Base-by-base conservation (phyloP, 2,329 filamentous ascomycete species). In the Iodosphaeria phyllophila region DNA sequence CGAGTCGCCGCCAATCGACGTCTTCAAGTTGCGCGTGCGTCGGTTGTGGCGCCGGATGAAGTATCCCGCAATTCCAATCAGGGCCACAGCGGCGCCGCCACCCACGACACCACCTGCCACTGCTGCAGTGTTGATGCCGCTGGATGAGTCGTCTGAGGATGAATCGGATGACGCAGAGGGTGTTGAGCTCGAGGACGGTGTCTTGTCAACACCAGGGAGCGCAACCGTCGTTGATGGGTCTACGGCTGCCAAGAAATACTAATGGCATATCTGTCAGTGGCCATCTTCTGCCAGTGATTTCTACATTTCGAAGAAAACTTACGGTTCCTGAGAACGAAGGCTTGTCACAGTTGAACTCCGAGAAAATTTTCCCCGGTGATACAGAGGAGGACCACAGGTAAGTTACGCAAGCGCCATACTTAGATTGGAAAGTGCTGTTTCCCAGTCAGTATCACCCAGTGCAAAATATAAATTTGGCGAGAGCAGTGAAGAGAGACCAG, bases 311-410 rank as follows among this genome's bases (percentile, higher is more conserved):
- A n/a, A n/a, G n/a, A n/a, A n/a, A n/a, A n/a, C n/a, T n/a, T n/a
- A n/a, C n/a, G n/a, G n/a, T n/a, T 8, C 28, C 34, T 3, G 35
- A 26, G 22, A 28, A 33, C 3, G 14, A 20, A n/a, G 31, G 23
- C 13, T 25, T 24, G 22, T 35, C 27, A 28, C 36, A 39, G 20
- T 31, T 30, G 24, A 27, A 35, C 15, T 37, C 20, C 5, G 30
- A 36, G 27, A 35, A 62, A 3, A 35, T 18, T 8, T 26, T 17
- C 12, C 32, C 34, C 4, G 36, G 35, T 4, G 32, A 32, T 6
- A 23, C 31, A 4, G 30, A 24, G 5, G 36, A 36, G 5, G 35
- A 33, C 32, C 32, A 39, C 9, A 35, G 26, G 25, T 36, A 37
- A 5, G 31, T 37, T 1, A 28, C 22, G 25, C 33, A 39, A 19